A percentile compares a stretch with the other conserved stretches of the same genome.
Conservation (phyloP, 2,329 filamentous ascomycete genomes). For the Hymenotorrendiella dingleyae region DNA sequence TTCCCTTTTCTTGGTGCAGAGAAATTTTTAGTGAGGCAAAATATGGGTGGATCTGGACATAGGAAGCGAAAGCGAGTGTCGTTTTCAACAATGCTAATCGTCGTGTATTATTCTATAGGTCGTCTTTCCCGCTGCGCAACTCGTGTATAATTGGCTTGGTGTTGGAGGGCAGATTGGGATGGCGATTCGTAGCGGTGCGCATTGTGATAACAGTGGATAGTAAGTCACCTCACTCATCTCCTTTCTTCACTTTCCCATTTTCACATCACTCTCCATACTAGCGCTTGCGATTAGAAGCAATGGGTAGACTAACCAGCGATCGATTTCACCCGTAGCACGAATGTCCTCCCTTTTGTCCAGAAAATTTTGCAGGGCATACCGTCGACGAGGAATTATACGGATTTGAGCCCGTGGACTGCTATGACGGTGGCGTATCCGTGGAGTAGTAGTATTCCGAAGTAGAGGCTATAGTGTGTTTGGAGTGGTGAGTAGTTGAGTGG, state of each 20-base stretch:
- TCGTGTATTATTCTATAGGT: too few species aligned
- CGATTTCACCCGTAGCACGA: too few species aligned
- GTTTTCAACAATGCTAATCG: too few species aligned
- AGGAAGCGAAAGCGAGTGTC: too few species aligned
- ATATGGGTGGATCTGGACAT: too few species aligned
- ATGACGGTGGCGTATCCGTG: constrained; percentile 42
- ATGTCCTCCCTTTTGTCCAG: constrained; percentile 42
- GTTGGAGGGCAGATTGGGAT: constrained; percentile 36
- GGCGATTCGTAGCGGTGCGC: constrained; percentile 40
- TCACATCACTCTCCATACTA: too few species aligned
- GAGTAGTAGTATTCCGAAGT: constrained; percentile 35
- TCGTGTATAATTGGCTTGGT: constrained; percentile 31
- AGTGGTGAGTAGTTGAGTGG: background rate
- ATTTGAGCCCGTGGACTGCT: constrained; percentile 38
- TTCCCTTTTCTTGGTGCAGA: too few species aligned
- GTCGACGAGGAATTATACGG: constrained; percentile 41
- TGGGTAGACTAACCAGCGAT: too few species aligned
- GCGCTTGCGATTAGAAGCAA: too few species aligned
- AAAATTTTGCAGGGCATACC: constrained; percentile 41
- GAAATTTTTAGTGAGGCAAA: too few species aligned
- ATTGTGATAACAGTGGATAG: constrained; percentile 45
- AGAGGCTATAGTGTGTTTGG: background rate
- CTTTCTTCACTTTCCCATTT: too few species aligned
- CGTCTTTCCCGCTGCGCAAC: constrained; percentile 31
- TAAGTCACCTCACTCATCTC: constrained; percentile 27